Conservation (phyloP, 1,284 basidiomycete genomes). For the Rhodotorula sp. region DNA sequence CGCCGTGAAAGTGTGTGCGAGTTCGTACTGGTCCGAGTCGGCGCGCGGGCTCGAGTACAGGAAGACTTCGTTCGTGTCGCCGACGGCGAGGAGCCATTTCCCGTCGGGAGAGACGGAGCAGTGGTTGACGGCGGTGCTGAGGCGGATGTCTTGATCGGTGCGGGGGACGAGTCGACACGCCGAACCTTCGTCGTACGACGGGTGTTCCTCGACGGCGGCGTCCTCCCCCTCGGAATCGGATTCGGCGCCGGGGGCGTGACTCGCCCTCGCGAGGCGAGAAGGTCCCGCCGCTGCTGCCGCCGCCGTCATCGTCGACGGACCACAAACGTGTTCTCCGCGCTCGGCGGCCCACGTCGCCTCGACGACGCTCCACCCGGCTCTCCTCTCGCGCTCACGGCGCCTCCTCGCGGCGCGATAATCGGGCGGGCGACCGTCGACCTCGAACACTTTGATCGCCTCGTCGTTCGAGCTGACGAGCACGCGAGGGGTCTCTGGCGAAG, state of each 20-base stretch:
- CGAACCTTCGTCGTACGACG: slow-evolving; percentile 17
- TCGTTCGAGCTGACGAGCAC: slow-evolving; percentile 81
- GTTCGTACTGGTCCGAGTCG: slow-evolving; percentile 46
- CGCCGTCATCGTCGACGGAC: too few relatives aligned
- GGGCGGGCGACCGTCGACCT: slow-evolving; percentile 53
- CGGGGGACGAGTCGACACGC: slow-evolving; percentile 21
- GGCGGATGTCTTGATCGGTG: slow-evolving; percentile 50
- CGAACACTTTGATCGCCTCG: slow-evolving; percentile 69
- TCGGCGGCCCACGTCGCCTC: slow-evolving; percentile 8
- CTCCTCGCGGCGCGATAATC: slow-evolving; percentile 17
- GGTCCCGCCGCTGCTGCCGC: too few relatives aligned
- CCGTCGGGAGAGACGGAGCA: slow-evolving; percentile 80
- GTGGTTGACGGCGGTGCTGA: slow-evolving; percentile 69
- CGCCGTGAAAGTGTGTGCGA: slow-evolving; percentile 40
- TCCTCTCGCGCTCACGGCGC: slow-evolving; percentile 2
- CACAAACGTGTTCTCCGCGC: not conserved
- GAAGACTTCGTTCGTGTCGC: slow-evolving; percentile 77
- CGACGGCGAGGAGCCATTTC: slow-evolving; percentile 74
- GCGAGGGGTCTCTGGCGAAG: slow-evolving; percentile 60
- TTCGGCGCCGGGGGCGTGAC: too few relatives aligned
- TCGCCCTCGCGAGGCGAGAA: too few relatives aligned
- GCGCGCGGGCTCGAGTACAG: slow-evolving; percentile 55
- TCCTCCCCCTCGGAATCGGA: slow-evolving; percentile 2
- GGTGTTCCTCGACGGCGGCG: slow-evolving; percentile 28
- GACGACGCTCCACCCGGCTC: slow-evolving; percentile 1